Evolutionary conservation across 164 flowering plant species (phyloP).

Genomic region (Saururus chinensis): DNA sequence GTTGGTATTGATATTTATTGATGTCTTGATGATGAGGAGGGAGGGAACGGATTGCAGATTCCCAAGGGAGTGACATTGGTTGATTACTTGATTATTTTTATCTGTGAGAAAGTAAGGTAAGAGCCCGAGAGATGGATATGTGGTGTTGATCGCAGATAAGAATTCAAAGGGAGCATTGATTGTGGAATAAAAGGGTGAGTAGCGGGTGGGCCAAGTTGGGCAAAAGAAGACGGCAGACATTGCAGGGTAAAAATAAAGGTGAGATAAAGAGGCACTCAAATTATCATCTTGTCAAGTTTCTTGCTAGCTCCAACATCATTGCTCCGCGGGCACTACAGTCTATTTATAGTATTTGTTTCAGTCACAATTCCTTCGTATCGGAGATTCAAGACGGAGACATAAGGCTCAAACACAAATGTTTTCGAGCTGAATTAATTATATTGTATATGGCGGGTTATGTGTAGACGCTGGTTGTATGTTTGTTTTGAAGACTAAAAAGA

Average conservation of each 20-base stretch:
- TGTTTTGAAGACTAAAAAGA: too few relatives aligned
- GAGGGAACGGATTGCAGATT: conserved; percentile 85
- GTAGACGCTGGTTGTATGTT: too few relatives aligned
- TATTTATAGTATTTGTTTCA: too few relatives aligned
- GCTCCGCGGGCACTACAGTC: too few relatives aligned
- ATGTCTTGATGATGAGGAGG: conserved; percentile 18
- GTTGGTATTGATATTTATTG: conserved; percentile 29
- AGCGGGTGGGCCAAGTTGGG: conserved; percentile 9
- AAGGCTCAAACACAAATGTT: conserved; percentile 1
- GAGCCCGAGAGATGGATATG: conserved; percentile 5
- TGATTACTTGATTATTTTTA: conserved; percentile 9
- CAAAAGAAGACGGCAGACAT: conserved; percentile 4
- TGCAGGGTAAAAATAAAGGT: neutral
- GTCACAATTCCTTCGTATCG: too few relatives aligned
- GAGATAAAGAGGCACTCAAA: neutral
- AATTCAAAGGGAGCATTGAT: conserved; percentile 45
- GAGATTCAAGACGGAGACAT: neutral
- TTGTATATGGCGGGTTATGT: neutral
- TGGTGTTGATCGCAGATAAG: conserved; percentile 26
- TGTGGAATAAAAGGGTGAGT: conserved; percentile 8
- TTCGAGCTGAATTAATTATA: neutral
- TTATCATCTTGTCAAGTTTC: too few relatives aligned
- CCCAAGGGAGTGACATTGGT: conserved; percentile 65
- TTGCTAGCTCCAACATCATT: too few relatives aligned
- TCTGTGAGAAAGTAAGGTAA: conserved; percentile 17